phyloP scores from a whole-genome alignment of 2,329 filamentous ascomycete species.

The Aureobasidium lini region DNA sequence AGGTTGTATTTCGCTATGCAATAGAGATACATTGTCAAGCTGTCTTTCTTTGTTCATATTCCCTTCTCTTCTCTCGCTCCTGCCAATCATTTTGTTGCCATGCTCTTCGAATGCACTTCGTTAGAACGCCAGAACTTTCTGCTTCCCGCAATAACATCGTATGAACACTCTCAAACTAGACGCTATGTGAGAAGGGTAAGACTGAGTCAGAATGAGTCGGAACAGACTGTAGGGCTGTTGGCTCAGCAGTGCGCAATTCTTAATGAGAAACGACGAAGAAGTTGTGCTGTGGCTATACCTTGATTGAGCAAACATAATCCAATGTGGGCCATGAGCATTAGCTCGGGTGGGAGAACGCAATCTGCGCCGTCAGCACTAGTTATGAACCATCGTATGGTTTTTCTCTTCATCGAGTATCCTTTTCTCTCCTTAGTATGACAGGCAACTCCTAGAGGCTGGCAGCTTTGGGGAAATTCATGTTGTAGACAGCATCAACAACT shows the following conservation, averaged over 20 bases:
- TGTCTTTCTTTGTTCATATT: too few species aligned
- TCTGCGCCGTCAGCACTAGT: neutral
- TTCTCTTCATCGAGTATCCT: neutral
- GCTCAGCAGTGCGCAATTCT: neutral
- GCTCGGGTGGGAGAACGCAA: neutral
- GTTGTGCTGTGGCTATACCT: neutral
- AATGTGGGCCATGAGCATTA: neutral
- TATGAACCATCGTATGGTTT: neutral
- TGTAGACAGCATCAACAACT: conserved; percentile 98
- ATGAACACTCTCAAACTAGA: too few species aligned
- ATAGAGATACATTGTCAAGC: too few species aligned
- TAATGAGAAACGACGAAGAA: neutral
- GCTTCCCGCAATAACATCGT: too few species aligned
- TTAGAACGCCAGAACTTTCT: too few species aligned
- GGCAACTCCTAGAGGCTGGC: conserved; percentile 17
- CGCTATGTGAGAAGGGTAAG: too few species aligned
- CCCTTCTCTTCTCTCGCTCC: too few species aligned
- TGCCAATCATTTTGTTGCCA: too few species aligned
- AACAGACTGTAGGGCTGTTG: neutral
- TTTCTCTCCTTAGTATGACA: neutral
- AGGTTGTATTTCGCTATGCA: too few species aligned
- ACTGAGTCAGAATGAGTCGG: neutral
- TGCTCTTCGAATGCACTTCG: too few species aligned
- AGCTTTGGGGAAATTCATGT: conserved; percentile 31
- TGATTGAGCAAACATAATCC: neutral